A percentile compares a stretch with the other conserved stretches of the same genome.
Evolutionary conservation across 805 yeast species (phyloP).

Genomic region (Candida vartiovaarae): DNA sequence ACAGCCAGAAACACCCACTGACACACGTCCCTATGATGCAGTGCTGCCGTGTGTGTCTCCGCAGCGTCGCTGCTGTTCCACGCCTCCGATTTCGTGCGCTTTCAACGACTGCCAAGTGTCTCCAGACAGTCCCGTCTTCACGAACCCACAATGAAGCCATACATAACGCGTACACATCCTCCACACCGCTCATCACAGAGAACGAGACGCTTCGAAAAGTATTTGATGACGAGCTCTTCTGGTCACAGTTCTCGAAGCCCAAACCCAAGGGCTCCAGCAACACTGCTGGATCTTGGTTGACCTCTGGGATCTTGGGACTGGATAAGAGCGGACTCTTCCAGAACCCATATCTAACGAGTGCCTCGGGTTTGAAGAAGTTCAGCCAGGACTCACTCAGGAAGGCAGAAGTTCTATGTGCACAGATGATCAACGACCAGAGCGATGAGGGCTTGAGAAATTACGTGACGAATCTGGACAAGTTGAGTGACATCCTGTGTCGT

Average conservation of each 20-base stretch:
- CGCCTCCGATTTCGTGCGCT: neutral
- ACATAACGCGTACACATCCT: neutral
- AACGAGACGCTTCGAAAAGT: constrained; percentile 34
- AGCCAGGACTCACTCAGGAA: constrained; percentile 53
- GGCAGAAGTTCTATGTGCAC: constrained; percentile 55
- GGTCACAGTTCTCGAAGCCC: constrained; percentile 39
- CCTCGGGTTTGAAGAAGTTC: constrained; percentile 65
- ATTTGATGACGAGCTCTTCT: constrained; percentile 56
- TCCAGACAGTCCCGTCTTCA: neutral
- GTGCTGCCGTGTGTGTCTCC: neutral
- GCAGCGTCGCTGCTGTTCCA: neutral
- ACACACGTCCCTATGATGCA: neutral
- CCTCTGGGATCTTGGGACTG: constrained; percentile 4
- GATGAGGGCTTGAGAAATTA: constrained; percentile 40
- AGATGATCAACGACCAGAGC: constrained; percentile 43
- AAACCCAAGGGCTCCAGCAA: neutral
- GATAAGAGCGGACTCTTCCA: constrained; percentile 61
- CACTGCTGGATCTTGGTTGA: constrained; percentile 2
- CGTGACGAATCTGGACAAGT: constrained; percentile 65
- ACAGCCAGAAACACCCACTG: too few relatives aligned
- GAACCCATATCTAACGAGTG: constrained; percentile 61
- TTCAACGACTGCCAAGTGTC: neutral
- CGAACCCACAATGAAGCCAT: too few relatives aligned
- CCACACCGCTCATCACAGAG: constrained; percentile 12
- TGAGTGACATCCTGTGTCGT: constrained; percentile 84